Conservation (phyloP, 2,329 filamentous ascomycete species). For the Fusarium sp. region DNA sequence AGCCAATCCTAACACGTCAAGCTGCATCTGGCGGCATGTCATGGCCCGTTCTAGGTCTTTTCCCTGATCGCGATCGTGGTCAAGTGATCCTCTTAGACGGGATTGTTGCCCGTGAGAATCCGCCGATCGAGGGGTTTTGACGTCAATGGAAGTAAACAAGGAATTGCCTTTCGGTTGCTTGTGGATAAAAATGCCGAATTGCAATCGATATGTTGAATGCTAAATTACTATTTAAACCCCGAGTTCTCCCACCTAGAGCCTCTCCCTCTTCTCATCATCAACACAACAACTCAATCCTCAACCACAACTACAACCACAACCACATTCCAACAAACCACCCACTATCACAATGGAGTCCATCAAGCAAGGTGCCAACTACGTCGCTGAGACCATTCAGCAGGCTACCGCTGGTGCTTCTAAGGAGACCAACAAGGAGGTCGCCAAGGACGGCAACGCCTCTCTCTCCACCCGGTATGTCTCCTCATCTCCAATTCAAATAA, state of each 20-base stretch:
- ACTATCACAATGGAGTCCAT: slow-evolving; percentile 62
- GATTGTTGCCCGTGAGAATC: slow-evolving; percentile 20
- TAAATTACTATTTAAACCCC: slow-evolving; percentile 41
- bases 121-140: slow-evolving; percentile 39
- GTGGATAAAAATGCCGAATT: slow-evolving; percentile 5
- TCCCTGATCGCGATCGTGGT: slow-evolving; percentile 38
- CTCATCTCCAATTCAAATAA: rapidly evolving
- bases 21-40: slow-evolving; percentile 23
- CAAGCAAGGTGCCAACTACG: slow-evolving; percentile 76
- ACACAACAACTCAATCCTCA: slow-evolving; percentile 28
- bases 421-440: slow-evolving; percentile 76
- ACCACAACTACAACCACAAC: slow-evolving; percentile 18
- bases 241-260: slow-evolving; percentile 9
- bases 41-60: slow-evolving; percentile 27
- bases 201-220: slow-evolving; percentile 3
- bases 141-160: slow-evolving; percentile 27
- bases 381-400: slow-evolving; percentile 73
- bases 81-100: slow-evolving; percentile 23
- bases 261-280: slow-evolving; percentile 16
- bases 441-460: slow-evolving; percentile 69
- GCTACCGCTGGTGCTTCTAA: slow-evolving; percentile 68
- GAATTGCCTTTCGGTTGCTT: slow-evolving; percentile 7
- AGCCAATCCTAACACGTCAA: slow-evolving; percentile 32
- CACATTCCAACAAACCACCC: slow-evolving; percentile 33
- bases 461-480: slow-evolving; percentile 64